A percentile compares a stretch with the other conserved stretches of the same genome.
phyloP scores from a whole-genome alignment of 2,329 filamentous ascomycete genomes.

The Monosporascus sp. region DNA sequence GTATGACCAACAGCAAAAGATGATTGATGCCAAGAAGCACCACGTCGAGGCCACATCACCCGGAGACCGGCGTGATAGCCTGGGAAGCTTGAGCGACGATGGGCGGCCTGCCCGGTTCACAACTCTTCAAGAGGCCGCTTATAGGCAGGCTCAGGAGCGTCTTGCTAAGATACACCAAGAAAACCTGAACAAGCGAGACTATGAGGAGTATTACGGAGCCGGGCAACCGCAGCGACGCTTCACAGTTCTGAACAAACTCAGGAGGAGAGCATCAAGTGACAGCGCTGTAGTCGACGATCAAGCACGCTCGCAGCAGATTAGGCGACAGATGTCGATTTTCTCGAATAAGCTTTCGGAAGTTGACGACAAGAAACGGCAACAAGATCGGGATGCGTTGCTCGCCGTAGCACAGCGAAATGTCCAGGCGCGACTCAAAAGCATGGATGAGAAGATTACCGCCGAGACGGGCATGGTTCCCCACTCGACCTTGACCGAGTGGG shows the following conservation, averaged over 20 bases:
- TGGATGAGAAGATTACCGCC: constrained; percentile 75
- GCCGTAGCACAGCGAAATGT: constrained; percentile 82
- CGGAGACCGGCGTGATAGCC: constrained; percentile 26
- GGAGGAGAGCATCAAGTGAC: constrained; percentile 64
- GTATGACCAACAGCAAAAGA: constrained; percentile 66
- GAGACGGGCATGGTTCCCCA: constrained; percentile 71
- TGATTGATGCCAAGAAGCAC: constrained; percentile 44
- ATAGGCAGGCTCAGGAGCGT: constrained; percentile 78
- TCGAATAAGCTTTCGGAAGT: constrained; percentile 62
- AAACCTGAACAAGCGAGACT: constrained; percentile 55
- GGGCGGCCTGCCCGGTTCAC: constrained; percentile 49
- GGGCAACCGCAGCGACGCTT: constrained; percentile 37
- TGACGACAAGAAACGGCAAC: constrained; percentile 67
- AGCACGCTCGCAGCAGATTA: constrained; percentile 65
- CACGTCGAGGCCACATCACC: constrained; percentile 27
- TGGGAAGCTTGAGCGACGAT: constrained; percentile 29
- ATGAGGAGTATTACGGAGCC: constrained; percentile 70
- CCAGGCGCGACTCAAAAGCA: constrained; percentile 67
- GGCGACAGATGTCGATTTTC: constrained; percentile 74
- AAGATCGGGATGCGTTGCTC: constrained; percentile 70
- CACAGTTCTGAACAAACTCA: constrained; percentile 49
- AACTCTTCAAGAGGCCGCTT: constrained; percentile 79
- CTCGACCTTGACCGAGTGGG: constrained; percentile 69
- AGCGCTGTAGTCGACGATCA: constrained; percentile 58
- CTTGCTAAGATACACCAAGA: constrained; percentile 75